Evolutionary conservation across 441 rosid species (phyloP), one percentile per base, ranked within the genome.

Genomic region (Erodium moschatum): DNA sequence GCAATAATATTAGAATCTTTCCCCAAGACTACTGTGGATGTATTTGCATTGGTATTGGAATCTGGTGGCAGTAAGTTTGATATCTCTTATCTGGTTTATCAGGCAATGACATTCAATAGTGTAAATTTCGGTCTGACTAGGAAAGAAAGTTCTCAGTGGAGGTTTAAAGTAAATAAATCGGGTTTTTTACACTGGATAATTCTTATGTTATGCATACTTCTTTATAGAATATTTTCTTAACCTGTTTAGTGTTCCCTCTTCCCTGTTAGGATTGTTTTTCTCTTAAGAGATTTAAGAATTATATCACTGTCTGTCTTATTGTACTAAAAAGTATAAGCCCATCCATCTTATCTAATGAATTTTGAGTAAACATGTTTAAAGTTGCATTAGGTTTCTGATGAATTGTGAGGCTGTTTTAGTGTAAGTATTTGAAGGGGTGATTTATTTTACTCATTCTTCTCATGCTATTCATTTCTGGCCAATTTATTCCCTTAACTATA

Each of bases 1-100:
- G 91, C 89, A 24, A 83, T 91, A 70, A 86, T 89, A 63, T 76
- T 81, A 78, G 96, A 94, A 84, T 79, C 89, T 42, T 91, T 91
- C 72, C 98, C 98, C 10, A 91, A 91, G 84, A 87, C 98, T 68
- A 86, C 85, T 7, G 93, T 86, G 29, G 96, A 91, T 81, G 90
- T 91, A 64, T 91, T 89, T 75, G 97, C 92, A 0, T 78, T 89
- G 78, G 92, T 89, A 64, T 80, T 91, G 82, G 93, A 89, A 73
- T 89, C 96, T 77, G 97, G 94, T 70, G 97, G 97, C 78, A 81
- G 97, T 91, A 83, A 87, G 97, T 84, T 11, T 31, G 21, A 19
- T 74, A 6, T 52, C 60, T 16, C 60, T 52, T 52, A 52, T 52
- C 19, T 52, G 60, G 20, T 71, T 65, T 46, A 2, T 66, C 48